Evolutionary conservation across 345 rosid species (phyloP), one percentile per base, ranked within the genome.

Genomic region (Eucalyptus globulus): DNA sequence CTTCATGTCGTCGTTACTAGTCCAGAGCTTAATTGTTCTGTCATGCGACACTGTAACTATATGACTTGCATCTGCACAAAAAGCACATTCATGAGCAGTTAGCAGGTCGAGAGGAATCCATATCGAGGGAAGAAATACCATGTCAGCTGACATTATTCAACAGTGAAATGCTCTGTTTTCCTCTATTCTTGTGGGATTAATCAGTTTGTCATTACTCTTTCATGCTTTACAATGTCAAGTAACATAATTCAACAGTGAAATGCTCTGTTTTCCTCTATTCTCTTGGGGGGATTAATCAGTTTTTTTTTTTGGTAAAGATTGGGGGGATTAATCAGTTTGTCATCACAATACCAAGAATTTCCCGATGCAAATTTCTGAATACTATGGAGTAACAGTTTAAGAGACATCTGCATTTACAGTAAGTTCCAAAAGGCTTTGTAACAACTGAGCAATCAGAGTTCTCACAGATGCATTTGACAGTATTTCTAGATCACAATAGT

Each of bases 31-130:
- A 93, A 95, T 95, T 44, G 95, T 95, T 43, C 97, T 93, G 88
- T 95, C 97, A 62, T 96, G 97, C 6, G 98, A 95, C 51, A 95
- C 97, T 19, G 97, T 93, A 43, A 96, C 95, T 87, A 95, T 94
- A 88, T 89, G 93, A 29, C 93, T 67, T 85, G 96, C 95, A 89
- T 95, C 97, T 94, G 96, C 92, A 83, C 86, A 65, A 67, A 88
- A 81, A 49, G 54, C 40, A 27, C 50, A 69, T n/a, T 87, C 80
- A 87, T 29, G 11, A 31, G 31, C 26, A 24, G 44, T 24, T 14
- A 51, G 40, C 72, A 81, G 26, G 89, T 76, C 5, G 14, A 65
- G 49, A 58, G 56, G 51, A 81, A 83, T n/a, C 45, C 50, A 80
- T 12, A 27, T 27, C 1, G 27, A 29, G 51, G 85, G 47, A 24